Evolutionary conservation across 495 filamentous ascomycete species (phyloP), one percentile per base, ranked within the genome.

Genomic region (Bombardia bombarda): DNA sequence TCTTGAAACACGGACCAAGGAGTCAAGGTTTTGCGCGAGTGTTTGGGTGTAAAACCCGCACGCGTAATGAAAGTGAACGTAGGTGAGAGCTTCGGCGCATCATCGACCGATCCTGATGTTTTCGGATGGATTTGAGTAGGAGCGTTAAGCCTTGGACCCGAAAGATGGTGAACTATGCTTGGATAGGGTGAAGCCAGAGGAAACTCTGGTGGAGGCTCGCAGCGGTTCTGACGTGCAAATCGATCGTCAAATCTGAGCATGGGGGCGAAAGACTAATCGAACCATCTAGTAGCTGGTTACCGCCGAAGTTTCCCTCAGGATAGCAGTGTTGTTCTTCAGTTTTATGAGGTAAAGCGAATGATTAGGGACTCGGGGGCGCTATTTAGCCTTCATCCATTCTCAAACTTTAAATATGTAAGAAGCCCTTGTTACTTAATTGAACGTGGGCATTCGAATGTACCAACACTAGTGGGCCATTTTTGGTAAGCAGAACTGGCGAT

Each of bases 341-440:
- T 80, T 80, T 80, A 82, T 82, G 74, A 79, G 76, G 78, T 82
- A 82, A 81, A 80, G 78, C 77, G 74, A 81, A 82, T 82, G 73
- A 81, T 81, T 80, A 82, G 77, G 79, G 77, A 78, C 75, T 73
- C 79, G 77, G 75, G 75, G 75, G 78, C 72, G 77, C 69, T 70
- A 75, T 81, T 69, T 80, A 46, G 73, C 77, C 75, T 80, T 80
- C 73, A 82, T 77, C 73, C 76, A 81, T 79, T 80, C 77, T 82
- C 73, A 77, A 81, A 80, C 77, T 80, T 81, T 80, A 79, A 80
- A 80, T 81, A 79, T 79, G 70, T 79, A 79, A 79, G 74, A 79
- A 81, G 75, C 72, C 69, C 72, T 75, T 80, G 73, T 80, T 78
- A 60, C 75, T 80, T 78, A 71, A 57, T 70, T 80, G 72, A 78